A percentile compares a stretch with the other conserved stretches of the same genome.
Evolutionary conservation across 75 land plant species (phyloP).

Genomic region (Isoetes taiwanensis): DNA sequence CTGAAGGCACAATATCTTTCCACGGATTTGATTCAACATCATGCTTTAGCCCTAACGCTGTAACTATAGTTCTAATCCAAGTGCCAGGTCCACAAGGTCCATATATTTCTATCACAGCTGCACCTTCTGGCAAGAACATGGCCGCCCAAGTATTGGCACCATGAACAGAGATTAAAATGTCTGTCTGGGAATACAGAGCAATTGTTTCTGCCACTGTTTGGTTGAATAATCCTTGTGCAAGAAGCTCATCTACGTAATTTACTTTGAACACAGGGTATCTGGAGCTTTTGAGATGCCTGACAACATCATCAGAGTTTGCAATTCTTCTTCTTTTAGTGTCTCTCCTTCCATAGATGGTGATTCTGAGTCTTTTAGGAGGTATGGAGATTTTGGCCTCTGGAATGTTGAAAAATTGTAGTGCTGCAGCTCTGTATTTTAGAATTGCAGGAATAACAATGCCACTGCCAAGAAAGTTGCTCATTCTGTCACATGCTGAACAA

Average conservation of each 20-base stretch:
- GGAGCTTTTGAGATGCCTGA: background rate
- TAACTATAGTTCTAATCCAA: background rate
- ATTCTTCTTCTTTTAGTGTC: constrained; percentile 2
- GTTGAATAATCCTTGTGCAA: background rate
- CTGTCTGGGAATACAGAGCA: constrained; percentile 12
- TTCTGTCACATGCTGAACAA: constrained; percentile 9
- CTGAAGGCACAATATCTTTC: background rate
- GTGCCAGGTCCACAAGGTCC: constrained; percentile 22
- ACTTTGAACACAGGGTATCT: background rate
- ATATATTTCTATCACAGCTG: constrained; percentile 22
- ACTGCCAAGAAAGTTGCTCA: constrained; percentile 2
- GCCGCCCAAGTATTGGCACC: constrained; percentile 14
- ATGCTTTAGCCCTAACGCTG: background rate
- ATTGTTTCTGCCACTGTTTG: constrained; percentile 5
- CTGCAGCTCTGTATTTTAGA: constrained; percentile 2
- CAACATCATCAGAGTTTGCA: background rate
- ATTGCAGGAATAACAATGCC: background rate
- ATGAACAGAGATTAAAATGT: constrained; percentile 6
- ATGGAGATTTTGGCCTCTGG: constrained; percentile 1
- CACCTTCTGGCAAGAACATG: constrained; percentile 17
- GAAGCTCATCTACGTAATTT: constrained; percentile 6
- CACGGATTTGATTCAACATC: background rate
- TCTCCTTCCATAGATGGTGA: constrained; percentile 8
- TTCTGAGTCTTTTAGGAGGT: constrained; percentile 4
- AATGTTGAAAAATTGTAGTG: background rate